phyloP scores from a whole-genome alignment of 768 basidiomycete genomes.

The Phylloporus sp. region DNA sequence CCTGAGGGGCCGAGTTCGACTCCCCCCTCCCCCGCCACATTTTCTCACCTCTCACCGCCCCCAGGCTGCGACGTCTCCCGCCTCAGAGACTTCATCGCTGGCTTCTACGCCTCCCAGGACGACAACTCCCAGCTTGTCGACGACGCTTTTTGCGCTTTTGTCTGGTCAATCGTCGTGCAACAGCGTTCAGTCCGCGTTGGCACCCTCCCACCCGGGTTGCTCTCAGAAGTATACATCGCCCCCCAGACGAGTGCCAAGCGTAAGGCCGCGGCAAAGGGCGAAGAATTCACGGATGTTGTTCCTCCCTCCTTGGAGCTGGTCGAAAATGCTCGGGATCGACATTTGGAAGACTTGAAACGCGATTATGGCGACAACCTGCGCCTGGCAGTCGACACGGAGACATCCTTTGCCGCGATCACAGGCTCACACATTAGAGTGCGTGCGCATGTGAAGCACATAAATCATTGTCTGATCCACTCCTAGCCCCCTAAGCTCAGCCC shows the following conservation, averaged over 20 bases:
- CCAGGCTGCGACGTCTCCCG: slow-evolving; percentile 74
- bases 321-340: slow-evolving; percentile 48
- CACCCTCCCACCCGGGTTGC: slow-evolving; percentile 51
- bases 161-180: slow-evolving; percentile 76
- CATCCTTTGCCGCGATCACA: slow-evolving; percentile 74
- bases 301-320: slow-evolving; percentile 50
- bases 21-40: slow-evolving; percentile 22
- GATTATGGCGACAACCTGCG: slow-evolving; percentile 63
- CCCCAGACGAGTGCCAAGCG: slow-evolving; percentile 66
- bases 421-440: slow-evolving; percentile 81
- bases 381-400: slow-evolving; percentile 71
- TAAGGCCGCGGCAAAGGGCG: slow-evolving; percentile 58
- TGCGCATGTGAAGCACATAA: slow-evolving; percentile 3
- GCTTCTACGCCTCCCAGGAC: slow-evolving; percentile 51
- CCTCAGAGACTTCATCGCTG: slow-evolving; percentile 62
- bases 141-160: slow-evolving; percentile 70
- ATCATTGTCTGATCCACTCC: slow-evolving; percentile 6
- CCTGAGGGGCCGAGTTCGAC: slow-evolving; percentile 40
- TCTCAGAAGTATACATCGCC: slow-evolving; percentile 73
- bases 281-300: slow-evolving; percentile 40
- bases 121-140: slow-evolving; percentile 58
- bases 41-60: slow-evolving; percentile 18
- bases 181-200: slow-evolving; percentile 79
- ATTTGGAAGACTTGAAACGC: slow-evolving; percentile 53
- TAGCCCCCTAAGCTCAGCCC: slow-evolving; percentile 79